Conservation (phyloP, 129 eudicot genomes). For the Flaveria sonorensis region DNA sequence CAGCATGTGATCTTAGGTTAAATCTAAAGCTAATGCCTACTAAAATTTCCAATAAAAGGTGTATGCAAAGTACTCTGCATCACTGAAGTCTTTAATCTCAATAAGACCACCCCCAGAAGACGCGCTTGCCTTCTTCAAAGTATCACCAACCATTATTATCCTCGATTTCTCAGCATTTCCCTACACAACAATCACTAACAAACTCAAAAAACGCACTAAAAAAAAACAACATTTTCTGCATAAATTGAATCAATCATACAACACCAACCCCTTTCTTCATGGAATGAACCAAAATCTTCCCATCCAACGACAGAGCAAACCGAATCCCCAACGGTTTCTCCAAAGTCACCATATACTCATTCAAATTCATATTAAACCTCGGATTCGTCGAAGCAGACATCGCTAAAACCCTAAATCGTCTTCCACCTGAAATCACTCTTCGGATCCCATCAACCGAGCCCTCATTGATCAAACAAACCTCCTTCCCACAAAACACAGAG, state of each 20-base stretch:
- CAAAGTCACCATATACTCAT: conserved; percentile 89
- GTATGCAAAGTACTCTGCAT: conserved; percentile 67
- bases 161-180: conserved; percentile 99
- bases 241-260: not conserved
- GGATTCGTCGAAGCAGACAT: conserved; percentile 48
- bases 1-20: too few species aligned
- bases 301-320: conserved; percentile 83
- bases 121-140: conserved; percentile 93
- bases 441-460: not conserved
- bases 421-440: conserved; percentile 15
- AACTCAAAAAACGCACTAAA: not conserved
- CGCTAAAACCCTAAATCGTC: conserved; percentile 54
- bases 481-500: conserved; percentile 49
- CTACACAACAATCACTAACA: conserved; percentile 39
- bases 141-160: conserved; percentile 94
- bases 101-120: conserved; percentile 67
- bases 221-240: not conserved
- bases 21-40: not conserved
- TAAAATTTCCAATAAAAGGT: not conserved
- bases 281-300: conserved; percentile 79
- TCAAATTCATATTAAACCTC: conserved; percentile 76
- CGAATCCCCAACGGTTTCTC: conserved; percentile 94
- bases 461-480: conserved; percentile 42
- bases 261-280: conserved; percentile 82
- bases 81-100: conserved; percentile 90